Evolutionary conservation across 2,329 filamentous ascomycete genomes (phyloP).

Genomic region (Aspergillus sp.): DNA sequence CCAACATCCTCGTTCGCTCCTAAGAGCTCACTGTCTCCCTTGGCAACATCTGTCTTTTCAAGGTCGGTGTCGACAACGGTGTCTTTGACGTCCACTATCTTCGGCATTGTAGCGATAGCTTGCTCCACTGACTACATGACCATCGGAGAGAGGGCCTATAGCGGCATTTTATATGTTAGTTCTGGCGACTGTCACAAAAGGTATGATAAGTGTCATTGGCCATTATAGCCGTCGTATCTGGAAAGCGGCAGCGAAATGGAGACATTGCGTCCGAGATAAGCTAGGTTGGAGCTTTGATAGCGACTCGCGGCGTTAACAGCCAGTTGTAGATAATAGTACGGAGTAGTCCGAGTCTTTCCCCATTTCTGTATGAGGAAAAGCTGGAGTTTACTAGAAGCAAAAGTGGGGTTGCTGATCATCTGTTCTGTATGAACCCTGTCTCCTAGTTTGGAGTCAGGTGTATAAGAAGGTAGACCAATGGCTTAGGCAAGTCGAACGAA

Average conservation of each 20-base stretch:
- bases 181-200: background rate
- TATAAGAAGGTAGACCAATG: background rate
- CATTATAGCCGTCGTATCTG: background rate
- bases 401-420: constrained; percentile 3
- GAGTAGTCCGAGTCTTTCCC: background rate
- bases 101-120: background rate
- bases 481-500: background rate
- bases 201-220: background rate
- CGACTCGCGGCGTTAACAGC: background rate
- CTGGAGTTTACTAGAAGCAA: background rate
- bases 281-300: background rate
- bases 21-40: constrained; percentile 5
- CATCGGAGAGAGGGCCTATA: background rate
- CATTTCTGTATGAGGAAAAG: background rate
- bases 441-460: background rate
- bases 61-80: background rate
- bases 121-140: background rate
- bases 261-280: background rate
- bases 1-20: constrained; percentile 24
- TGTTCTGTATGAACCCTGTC: background rate
- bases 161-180: background rate
- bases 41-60: constrained; percentile 1
- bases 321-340: background rate
- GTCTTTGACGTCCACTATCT: background rate
- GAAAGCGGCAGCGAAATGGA: background rate